Base-by-base conservation (phyloP, 1,284 basidiomycete species). In the Ganoderma sp. region DNA sequence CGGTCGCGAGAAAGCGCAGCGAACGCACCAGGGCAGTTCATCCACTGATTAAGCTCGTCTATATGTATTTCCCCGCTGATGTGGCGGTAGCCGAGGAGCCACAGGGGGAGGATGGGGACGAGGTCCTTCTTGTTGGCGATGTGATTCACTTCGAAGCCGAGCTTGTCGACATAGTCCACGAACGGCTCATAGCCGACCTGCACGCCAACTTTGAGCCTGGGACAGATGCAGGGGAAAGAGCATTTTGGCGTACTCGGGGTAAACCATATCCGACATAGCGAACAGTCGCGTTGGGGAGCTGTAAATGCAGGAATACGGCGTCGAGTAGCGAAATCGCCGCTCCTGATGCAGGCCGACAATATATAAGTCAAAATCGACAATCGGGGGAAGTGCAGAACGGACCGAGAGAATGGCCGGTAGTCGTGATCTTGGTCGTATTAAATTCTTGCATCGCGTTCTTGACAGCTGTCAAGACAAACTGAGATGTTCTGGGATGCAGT, bases 51-150 rank as follows among this genome's bases (percentile, higher is more conserved):
- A 0, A 78, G 78, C 43, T 83, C 82, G 65, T 81, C 69, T 58
- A 90, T 89, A 71, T 90, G 88, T 12, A 86, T 80, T 76, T 91
- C 89, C 1, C 88, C 89, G 1, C 81, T 79, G 0, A 86, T 81
- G 69, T 90, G 90, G n/a, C 81, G 81, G 76, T 79, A 91, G 1
- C 83, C 88, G 45, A 89, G 70, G 75, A 70, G 67, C 39, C 74
- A 42, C 7, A 84, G 85, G 56, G 71, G 68, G 7, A 75, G 52
- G 63, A 76, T 77, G 2, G 75, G 75, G 1, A 77, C 67, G 25
- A 71, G 67, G 66, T 78, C 77, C 42, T 78, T 71, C 69, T 73
- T 66, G 72, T 77, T 77, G 64, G 75, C 76, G 65, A 77, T 75
- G 64, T 75, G 77, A 25, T 71, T 76, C 6, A 78, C 68, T 3